These are phyloP conservation scores for Entomophthora muscae DNA, from an alignment of 371 early-diverging fungal species.

Conservation along the genomic window DNA sequence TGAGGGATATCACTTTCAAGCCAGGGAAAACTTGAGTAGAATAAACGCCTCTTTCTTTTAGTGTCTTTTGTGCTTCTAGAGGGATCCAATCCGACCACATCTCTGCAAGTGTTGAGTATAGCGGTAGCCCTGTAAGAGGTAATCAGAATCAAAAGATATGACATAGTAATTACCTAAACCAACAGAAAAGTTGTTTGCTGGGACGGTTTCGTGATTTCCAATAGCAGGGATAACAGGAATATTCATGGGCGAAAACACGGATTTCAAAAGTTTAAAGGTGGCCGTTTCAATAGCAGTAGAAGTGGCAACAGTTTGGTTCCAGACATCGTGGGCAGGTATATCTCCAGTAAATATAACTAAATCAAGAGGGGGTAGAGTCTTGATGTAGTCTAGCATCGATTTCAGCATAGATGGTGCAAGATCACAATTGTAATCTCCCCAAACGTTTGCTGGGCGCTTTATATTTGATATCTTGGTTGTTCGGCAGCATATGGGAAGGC, in stretches of 20 bases:
- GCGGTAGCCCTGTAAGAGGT: neutral
- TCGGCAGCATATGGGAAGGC: conserved; percentile 14
- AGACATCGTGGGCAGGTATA: conserved; percentile 8
- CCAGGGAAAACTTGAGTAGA: neutral
- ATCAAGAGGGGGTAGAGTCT: conserved; percentile 1
- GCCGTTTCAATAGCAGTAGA: neutral
- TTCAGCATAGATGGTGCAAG: conserved; percentile 6
- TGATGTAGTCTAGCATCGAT: conserved; percentile 5
- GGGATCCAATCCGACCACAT: conserved; percentile 1
- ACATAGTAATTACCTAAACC: conserved; percentile 1
- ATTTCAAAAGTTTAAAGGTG: neutral
- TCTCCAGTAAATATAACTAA: conserved; percentile 6
- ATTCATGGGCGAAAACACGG: neutral
- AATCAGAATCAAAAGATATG: too few species aligned
- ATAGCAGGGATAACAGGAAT: conserved; percentile 9
- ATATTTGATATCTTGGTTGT: neutral
- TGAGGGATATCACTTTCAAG: conserved; percentile 5
- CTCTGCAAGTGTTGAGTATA: neutral
- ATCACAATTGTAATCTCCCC: conserved; percentile 14
- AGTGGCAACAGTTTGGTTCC: conserved; percentile 1
- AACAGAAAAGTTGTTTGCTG: conserved; percentile 12
- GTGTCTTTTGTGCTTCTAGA: neutral
- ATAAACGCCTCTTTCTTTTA: neutral
- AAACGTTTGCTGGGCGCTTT: conserved; percentile 11
- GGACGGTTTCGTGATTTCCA: conserved; percentile 13